A percentile compares a stretch with the other conserved stretches of the same genome.
These are phyloP conservation scores for Aspergillus latus DNA, from an alignment of 2,329 filamentous ascomycete species.

Conservation along the genomic window DNA sequence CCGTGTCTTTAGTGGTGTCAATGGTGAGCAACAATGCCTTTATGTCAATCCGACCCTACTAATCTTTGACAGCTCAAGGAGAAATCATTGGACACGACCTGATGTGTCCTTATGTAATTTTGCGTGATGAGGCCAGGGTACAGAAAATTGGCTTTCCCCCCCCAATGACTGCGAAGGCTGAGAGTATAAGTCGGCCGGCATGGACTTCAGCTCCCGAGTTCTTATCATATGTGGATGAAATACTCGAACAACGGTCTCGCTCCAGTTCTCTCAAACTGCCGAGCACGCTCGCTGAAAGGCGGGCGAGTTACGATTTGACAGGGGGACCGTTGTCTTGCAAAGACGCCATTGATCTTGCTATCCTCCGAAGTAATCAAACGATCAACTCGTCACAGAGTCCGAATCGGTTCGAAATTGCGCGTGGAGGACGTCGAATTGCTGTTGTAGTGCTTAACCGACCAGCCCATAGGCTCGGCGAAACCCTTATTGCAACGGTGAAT, in stretches of 20 bases:
- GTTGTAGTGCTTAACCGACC: conserved; percentile 86
- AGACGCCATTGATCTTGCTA: conserved; percentile 86
- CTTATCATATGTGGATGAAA: conserved; percentile 72
- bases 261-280: conserved; percentile 60
- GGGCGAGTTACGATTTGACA: conserved; percentile 50
- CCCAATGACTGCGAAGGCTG: conserved; percentile 41
- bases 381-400: conserved; percentile 70
- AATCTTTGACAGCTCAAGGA: conserved; percentile 58
- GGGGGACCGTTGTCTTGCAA: conserved; percentile 64
- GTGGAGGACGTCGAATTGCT: conserved; percentile 86
- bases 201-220: conserved; percentile 63
- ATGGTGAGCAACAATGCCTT: conserved; percentile 51
- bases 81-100: conserved; percentile 90
- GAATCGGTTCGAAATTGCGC: conserved; percentile 94
- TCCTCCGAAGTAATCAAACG: conserved; percentile 74
- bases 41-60: conserved; percentile 14
- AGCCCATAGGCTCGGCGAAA: conserved; percentile 84
- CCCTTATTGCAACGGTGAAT: conserved; percentile 79
- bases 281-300: conserved; percentile 69
- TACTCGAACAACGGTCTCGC: conserved; percentile 59
- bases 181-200: conserved; percentile 44
- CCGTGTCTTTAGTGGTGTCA: conserved; percentile 88
- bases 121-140: conserved; percentile 76
- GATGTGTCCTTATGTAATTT: conserved; percentile 87
- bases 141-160: conserved; percentile 48